Evolutionary conservation across 2,329 filamentous ascomycete species (phyloP), one percentile per base, ranked within the genome.

Genomic region (Paecilomyces dactylethromorphus): DNA sequence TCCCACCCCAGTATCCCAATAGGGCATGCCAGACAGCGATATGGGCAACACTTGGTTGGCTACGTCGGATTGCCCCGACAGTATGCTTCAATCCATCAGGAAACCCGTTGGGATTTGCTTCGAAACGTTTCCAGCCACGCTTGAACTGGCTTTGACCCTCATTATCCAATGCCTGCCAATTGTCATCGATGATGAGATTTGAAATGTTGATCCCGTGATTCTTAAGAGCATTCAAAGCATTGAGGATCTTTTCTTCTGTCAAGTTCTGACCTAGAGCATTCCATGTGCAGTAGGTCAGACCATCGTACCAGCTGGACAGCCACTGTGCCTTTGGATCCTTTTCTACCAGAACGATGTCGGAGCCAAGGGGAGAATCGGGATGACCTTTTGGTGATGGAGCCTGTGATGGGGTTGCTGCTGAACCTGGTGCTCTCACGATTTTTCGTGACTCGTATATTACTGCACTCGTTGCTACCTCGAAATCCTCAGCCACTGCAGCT

Each of bases 1-100:
- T 86, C 0, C 92, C 92, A 53, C 91, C 93, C 94, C 94, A 97
- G 72, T 96, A 96, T 1, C 92, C 88, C 22, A 85, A 69, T 0
- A 97, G 80, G 0, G 93, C 91, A 76, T 99, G 94, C 94, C 94
- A 99, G 0, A 97, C 93, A 11, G 90, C 91, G 55, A 97, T 84
- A 66, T 96, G 89, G 60, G 89, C 83, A 59, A 97, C 87, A 60
- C 86, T 84, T 0, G 87, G 86, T 66, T 92, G 84, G 15, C 81
- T 82, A 18, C 82, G 75, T 22, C 91, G 86, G 59, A 97, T 90
- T 6, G 84, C 82, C 4, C 81, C 76, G 1, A 95, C 81, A 0
- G 88, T 86, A 6, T 85, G 80, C 68, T 88, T 90, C 8, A 99
- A 78, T 0, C 94, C 94, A 1, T 83, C 78, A 0, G 93, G 92